phyloP scores from a whole-genome alignment of 345 rosid species.

The Geranium brycei region DNA sequence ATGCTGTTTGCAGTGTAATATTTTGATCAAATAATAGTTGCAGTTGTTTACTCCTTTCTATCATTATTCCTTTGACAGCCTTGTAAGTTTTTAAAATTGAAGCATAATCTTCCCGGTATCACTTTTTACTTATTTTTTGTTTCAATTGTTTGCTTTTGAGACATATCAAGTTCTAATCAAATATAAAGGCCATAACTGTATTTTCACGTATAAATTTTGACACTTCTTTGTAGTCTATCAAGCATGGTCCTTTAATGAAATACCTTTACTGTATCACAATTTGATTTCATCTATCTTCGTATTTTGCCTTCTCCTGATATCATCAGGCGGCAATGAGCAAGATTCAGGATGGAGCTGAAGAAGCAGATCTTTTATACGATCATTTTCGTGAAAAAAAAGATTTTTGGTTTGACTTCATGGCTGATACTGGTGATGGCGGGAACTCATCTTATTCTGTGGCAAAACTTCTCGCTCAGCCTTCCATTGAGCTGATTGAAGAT shows the following conservation, averaged over 20 bases:
- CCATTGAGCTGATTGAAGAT: constrained; percentile 23
- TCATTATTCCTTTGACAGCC: no score
- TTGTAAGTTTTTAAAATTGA: no score
- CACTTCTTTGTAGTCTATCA: not conserved
- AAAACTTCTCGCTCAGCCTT: constrained; percentile 83
- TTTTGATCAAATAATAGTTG: not conserved
- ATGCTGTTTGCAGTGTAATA: not conserved
- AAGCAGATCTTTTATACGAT: constrained; percentile 51
- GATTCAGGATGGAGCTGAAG: constrained; percentile 35
- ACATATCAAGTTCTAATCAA: no score
- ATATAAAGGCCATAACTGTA: no score
- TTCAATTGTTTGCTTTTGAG: no score
- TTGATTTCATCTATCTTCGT: not conserved
- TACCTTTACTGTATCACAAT: not conserved
- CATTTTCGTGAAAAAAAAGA: constrained; percentile 63
- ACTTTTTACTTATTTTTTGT: no score
- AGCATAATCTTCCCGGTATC: no score
- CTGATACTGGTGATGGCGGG: constrained; percentile 99
- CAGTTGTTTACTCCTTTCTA: not conserved
- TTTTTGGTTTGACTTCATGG: constrained; percentile 98
- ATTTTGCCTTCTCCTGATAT: not conserved
- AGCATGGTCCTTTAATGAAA: not conserved
- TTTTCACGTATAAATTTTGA: no score
- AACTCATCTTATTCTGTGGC: constrained; percentile 85
- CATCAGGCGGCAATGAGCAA: constrained; percentile 83